These are phyloP conservation scores for Rhypophila decipiens DNA, from an alignment of 495 filamentous ascomycete genomes.

Conservation along the genomic window DNA sequence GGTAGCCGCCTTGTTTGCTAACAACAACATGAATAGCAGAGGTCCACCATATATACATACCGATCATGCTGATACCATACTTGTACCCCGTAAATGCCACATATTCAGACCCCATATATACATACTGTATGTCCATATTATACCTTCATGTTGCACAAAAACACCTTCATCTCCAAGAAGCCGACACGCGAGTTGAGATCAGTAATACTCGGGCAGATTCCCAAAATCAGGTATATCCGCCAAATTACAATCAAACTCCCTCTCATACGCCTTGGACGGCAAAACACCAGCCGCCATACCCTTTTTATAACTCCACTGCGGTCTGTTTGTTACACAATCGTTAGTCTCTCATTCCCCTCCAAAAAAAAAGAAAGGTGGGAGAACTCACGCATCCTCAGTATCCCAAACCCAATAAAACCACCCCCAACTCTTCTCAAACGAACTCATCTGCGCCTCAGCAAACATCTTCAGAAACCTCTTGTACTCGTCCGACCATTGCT, in stretches of 20 bases:
- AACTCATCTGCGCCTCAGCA: slow-evolving; percentile 90
- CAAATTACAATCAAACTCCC: slow-evolving; percentile 66
- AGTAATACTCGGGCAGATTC: slow-evolving; percentile 65
- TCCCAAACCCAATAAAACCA: slow-evolving; percentile 96
- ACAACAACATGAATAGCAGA: too few species aligned
- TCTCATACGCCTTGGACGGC: slow-evolving; percentile 69
- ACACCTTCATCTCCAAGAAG: too few species aligned
- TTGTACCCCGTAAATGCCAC: too few species aligned
- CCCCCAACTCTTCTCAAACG: slow-evolving; percentile 85
- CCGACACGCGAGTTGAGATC: too few species aligned
- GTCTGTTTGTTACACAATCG: slow-evolving; percentile 41
- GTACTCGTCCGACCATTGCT: slow-evolving; percentile 63
- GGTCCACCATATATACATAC: too few species aligned
- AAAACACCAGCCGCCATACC: slow-evolving; percentile 79
- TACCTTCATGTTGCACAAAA: too few species aligned
- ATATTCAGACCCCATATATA: too few species aligned
- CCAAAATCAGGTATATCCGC: slow-evolving; percentile 64
- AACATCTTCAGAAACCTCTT: slow-evolving; percentile 83
- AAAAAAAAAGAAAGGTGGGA: neutral
- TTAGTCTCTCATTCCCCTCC: neutral
- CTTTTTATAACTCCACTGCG: slow-evolving; percentile 92
- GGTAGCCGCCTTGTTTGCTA: too few species aligned
- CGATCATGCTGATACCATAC: too few species aligned
- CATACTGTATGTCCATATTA: too few species aligned
- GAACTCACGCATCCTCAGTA: slow-evolving; percentile 37